Evolutionary conservation across 352 stramenopile species (phyloP), one percentile per base, ranked within the genome.

Genomic region (Globisporangium orthogonon): DNA sequence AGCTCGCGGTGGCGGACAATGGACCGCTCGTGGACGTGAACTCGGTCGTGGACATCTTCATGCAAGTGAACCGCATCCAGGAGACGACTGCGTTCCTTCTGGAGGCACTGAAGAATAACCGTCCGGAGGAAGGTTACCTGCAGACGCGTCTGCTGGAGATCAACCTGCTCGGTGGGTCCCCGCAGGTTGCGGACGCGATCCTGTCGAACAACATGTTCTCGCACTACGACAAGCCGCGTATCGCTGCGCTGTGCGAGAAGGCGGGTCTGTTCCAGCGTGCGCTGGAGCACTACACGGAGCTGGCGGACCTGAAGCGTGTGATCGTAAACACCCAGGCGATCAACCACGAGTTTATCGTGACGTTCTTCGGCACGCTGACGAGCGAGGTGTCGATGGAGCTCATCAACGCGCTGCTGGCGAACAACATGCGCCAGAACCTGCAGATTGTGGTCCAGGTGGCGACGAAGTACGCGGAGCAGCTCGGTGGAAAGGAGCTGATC

Each of bases 71-170:
- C 73, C 91, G 96, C 53, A 95, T 99, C 56, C 97, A 99, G 73
- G 97, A 99, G 74, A 99, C 96, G 50, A 99, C 97, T 13, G 94
- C 96, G n/a, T 99, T 99, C 69, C 78, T 99, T 54, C 78, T 99
- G 4, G 97, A 99, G 71, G 97, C 97, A 0, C 76, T 99, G 43
- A 99, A 99, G 83, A 95, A 95, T 69, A 99, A 99, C 83, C 96
- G 97, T 51, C 89, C 94, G 29, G 98, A 99, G 69, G 97, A 99
- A 69, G 97, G 94, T 7, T 98, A 98, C 71, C 77, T 99, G 51
- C 98, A 99, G 83, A 99, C 98, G 2, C 98, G 98, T 67, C 71
- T 99, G 49, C 74, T 99, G 37, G 98, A 99, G 71, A 99, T 99
- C 80, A 99, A 99, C 82, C 81, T 99, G 39, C 86, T 99, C n/a